A percentile compares a stretch with the other conserved stretches of the same genome.
Evolutionary conservation across 441 rosid genomes (phyloP).

Genomic region (Erodium trifolium): DNA sequence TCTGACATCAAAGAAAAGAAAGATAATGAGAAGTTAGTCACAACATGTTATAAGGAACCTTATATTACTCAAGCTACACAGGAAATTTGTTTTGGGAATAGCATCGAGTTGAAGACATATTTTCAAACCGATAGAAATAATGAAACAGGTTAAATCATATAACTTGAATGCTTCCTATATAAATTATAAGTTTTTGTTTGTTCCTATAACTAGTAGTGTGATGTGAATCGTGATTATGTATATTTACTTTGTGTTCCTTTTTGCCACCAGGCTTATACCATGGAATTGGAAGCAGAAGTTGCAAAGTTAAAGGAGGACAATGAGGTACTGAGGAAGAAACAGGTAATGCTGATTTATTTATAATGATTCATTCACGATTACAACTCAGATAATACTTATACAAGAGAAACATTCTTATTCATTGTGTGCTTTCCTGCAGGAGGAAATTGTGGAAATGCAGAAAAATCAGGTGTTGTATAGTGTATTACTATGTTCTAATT

Average conservation of each 20-base stretch:
- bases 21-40: not conserved
- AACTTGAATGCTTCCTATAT: not conserved
- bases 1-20: not conserved
- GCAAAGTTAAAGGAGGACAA: conserved; percentile 23
- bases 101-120: not conserved
- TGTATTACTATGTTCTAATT: not conserved
- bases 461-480: conserved; percentile 57
- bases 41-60: not conserved
- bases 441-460: conserved; percentile 59
- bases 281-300: conserved; percentile 27
- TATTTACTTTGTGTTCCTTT: not conserved
- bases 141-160: not conserved
- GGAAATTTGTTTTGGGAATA: not conserved
- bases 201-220: not conserved
- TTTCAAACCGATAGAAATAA: not conserved
- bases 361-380: not conserved
- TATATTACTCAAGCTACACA: not conserved
- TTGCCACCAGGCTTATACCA: conserved; percentile 22
- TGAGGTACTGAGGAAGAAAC: conserved; percentile 19
- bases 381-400: not conserved
- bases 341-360: conserved; percentile 11
- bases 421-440: conserved; percentile 38
- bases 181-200: not conserved
- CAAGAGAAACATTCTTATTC: conserved; percentile 3
- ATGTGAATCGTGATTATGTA: not conserved